Evolutionary conservation across 345 rosid species (phyloP), one percentile per base, ranked within the genome.

Genomic region (Syzygium jambos): DNA sequence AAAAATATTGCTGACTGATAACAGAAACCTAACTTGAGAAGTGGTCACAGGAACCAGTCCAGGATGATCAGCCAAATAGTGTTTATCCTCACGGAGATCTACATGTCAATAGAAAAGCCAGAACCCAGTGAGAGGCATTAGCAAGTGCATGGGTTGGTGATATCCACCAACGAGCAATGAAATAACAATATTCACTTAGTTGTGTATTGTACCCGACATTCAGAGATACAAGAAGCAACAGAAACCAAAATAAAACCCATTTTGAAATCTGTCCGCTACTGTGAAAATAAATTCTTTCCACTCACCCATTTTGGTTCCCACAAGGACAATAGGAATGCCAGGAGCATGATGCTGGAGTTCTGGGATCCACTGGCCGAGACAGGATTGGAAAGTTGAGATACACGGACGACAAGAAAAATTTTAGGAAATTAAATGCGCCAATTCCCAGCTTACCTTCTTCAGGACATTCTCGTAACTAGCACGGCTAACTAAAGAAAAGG

Each of bases 21-120:
- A 59, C 61, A 27, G 80, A 77, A 55, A 59, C 86, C 89, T 84
- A 77, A 98, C 99, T 97, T 98, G 98, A 83, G 95, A 93, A 90
- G 98, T 96, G 87, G 97, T 95, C 85, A 98, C 98, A 78, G 99
- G 97, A 57, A 94, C 94, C 92, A 94, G 87, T 80, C 99, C 99
- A 87, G 98, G 99, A 91, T 96, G 99, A 91, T 96, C 99, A 89
- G 98, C 96, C 92, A 96, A 90, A 91, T 98, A 98, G 90, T 94
- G 97, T 89, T 94, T 98, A 88, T 98, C 98, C 88, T 95, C 99
- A 68, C 99, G 98, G 80, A 98, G 99, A 96, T 98, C 99, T 98
- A 41, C 53, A 52, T 51, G 52, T 83, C 85, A 83, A 46, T 12
- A 25, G 52, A 83, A 83, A 83, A 51, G 21, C 38, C 85, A 83